These are phyloP conservation scores for Tetraselmis striata DNA, from an alignment of 139 green algal species.

Conservation along the genomic window DNA sequence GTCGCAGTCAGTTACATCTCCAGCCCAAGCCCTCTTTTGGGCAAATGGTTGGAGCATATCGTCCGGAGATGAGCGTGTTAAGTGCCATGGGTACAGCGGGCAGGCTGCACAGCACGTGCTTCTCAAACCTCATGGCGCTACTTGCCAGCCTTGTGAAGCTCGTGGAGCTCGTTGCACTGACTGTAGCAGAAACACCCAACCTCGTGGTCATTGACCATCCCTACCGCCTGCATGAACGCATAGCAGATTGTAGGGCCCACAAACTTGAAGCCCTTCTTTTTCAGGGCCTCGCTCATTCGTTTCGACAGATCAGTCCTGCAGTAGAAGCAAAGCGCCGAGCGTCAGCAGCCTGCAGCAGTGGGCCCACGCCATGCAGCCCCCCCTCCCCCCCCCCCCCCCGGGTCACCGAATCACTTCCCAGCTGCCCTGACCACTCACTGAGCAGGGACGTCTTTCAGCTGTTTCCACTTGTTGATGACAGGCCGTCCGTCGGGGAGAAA, in stretches of 20 bases:
- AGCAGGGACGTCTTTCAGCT: constrained; percentile 5
- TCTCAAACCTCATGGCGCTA: no score
- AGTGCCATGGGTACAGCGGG: no score
- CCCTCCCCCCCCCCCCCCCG: background rate
- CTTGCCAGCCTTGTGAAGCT: no score
- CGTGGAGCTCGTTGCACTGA: no score
- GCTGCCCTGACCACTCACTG: constrained; percentile 4
- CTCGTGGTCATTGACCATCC: constrained; percentile 28
- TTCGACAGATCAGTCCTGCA: constrained; percentile 17
- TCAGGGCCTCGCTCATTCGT: constrained; percentile 19
- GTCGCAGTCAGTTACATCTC: no score
- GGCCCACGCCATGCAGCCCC: background rate
- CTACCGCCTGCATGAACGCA: constrained; percentile 32
- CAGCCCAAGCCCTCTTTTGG: no score
- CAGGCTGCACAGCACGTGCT: no score
- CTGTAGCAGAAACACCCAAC: constrained; percentile 25
- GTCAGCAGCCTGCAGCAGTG: no score
- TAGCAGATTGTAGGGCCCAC: constrained; percentile 30
- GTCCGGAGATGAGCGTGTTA: no score
- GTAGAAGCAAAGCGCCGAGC: no score
- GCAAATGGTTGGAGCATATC: no score
- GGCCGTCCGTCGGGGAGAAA: constrained; percentile 16
- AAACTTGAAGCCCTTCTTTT: constrained; percentile 27
- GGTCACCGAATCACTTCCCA: background rate
- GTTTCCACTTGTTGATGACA: constrained; percentile 11